These are phyloP conservation scores for Aspergillus sp. DNA, from an alignment of 2,329 filamentous ascomycete species.

Conservation along the genomic window DNA sequence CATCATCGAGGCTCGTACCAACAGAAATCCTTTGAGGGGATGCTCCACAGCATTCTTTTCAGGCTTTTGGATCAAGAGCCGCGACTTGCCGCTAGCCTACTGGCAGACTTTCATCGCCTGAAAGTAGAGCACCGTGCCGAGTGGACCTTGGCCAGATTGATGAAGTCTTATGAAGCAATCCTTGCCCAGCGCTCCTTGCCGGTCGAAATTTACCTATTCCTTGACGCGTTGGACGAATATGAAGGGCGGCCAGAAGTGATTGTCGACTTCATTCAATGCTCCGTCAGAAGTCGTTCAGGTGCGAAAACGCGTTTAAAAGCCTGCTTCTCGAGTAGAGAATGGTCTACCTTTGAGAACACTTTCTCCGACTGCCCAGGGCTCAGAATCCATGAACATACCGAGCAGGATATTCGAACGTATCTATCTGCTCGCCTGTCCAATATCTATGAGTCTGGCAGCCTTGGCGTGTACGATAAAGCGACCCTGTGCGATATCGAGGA, in stretches of 20 bases:
- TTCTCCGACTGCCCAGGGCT: background rate
- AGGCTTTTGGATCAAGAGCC: background rate
- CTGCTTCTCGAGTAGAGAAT: background rate
- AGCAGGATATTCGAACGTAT: background rate
- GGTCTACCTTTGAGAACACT: background rate
- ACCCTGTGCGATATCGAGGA: background rate
- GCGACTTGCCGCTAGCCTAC: no score
- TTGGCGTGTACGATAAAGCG: background rate
- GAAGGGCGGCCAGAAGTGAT: background rate
- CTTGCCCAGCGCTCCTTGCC: no score
- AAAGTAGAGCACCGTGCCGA: no score
- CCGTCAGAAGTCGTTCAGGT: background rate
- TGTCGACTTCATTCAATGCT: background rate
- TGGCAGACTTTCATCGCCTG: no score
- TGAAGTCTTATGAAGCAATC: no score
- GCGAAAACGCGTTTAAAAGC: background rate
- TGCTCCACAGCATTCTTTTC: slow-evolving; percentile 1
- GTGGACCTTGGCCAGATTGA: no score
- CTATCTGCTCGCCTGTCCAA: background rate
- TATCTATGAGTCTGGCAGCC: background rate
- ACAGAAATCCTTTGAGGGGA: background rate
- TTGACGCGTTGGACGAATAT: background rate
- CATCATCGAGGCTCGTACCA: background rate
- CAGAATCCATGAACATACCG: background rate
- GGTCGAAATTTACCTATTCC: background rate